Evolutionary conservation across 2,329 filamentous ascomycete genomes (phyloP), one percentile per base, ranked within the genome.

Genomic region (Talaromyces funiculosus): DNA sequence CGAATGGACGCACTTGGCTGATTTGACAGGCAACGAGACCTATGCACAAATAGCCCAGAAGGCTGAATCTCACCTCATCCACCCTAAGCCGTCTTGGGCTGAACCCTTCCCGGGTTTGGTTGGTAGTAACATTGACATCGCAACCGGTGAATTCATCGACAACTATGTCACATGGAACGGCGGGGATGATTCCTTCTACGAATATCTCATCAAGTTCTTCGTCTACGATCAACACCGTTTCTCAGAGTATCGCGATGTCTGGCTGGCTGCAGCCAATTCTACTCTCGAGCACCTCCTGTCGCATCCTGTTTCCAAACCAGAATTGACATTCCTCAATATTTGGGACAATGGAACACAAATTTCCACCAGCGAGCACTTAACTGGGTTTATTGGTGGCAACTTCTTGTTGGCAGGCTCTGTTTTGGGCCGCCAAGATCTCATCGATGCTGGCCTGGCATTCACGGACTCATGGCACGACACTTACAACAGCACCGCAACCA

Each of bases 151-250:
- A 7, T 93, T 95, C 66, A 66, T 82, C 14, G 84, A 93, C 69
- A 82, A 82, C 24, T 68, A 66, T 1, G 90, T 92, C 56, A 88
- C 89, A 47, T 96, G 90, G 90, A 83, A 84, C 40, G 90, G 88
- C 55, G 88, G 89, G 6, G 83, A 83, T 31, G 90, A 95, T 72
- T 90, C 86, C 45, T 95, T 88, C 76, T 96, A 95, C 76, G 90
- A 95, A 75, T 95, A 95, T 68, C 82, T 96, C 33, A 87, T 96
- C 73, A 96, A 96, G 79, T 93, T 94, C 89, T 95, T 87, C 68
- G 74, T 93, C 59, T 95, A 95, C 72, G 88, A 93, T 69, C 80
- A 84, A 0, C 66, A 72, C 5, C 81, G 84, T 3, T 95, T 89
- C 67, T 74, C 68, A 1, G 63, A 73, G 2, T 91, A 93, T 76